A percentile compares a stretch with the other conserved stretches of the same genome.
Conservation (phyloP, 305 asterid genomes). For the Galium porrigens region DNA sequence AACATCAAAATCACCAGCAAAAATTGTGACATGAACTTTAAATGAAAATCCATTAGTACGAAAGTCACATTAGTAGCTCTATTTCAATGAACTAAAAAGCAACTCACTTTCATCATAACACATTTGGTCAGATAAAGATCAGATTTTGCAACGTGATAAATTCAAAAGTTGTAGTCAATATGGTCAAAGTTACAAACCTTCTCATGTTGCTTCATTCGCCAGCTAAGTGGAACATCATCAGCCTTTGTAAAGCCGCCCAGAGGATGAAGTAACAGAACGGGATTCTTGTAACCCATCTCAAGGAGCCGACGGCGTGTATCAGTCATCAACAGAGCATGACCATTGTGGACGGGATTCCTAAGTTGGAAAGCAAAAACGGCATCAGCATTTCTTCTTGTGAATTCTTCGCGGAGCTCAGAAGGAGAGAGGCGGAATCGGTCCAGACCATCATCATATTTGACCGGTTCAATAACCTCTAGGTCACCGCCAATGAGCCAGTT, state of each 20-base stretch:
- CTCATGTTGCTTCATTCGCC: constrained; percentile 94
- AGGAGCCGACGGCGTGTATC: constrained; percentile 83
- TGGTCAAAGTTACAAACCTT: constrained; percentile 30
- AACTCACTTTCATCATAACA: neutral
- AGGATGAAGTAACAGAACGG: constrained; percentile 70
- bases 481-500: constrained; percentile 91
- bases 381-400: constrained; percentile 60
- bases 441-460: constrained; percentile 55
- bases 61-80: neutral
- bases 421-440: constrained; percentile 83
- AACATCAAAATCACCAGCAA: no score
- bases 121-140: neutral
- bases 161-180: neutral
- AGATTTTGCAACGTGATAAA: neutral
- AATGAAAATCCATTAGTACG: neutral
- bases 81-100: neutral
- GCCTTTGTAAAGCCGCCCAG: constrained; percentile 85
- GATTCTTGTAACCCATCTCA: constrained; percentile 81
- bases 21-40: neutral
- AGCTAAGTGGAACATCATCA: constrained; percentile 77
- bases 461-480: constrained; percentile 58
- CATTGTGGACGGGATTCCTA: constrained; percentile 86
- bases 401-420: constrained; percentile 58
- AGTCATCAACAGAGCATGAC: constrained; percentile 77
- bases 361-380: constrained; percentile 93